Base-by-base conservation (phyloP, 2,329 filamentous ascomycete genomes). In the Cryphonectria naterciae region DNA sequence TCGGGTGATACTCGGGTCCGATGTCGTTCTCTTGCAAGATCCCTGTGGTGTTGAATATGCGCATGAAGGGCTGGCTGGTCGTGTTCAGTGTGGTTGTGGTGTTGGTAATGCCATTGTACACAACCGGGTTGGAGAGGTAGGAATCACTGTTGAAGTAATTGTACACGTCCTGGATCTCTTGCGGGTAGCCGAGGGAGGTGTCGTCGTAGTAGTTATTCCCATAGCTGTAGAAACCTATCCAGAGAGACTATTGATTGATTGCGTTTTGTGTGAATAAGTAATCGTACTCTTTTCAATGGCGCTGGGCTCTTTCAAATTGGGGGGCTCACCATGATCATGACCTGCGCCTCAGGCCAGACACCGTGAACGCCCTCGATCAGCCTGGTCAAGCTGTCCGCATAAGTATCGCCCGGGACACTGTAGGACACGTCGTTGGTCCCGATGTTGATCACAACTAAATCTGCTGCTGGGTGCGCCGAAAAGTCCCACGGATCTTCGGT, bases 11-110 rank as follows among this genome's bases (percentile, higher is more conserved):
- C 73, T 84, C 82, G 8, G 88, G 87, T 2, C 82, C 84, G 71
- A 89, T 87, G 75, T 90, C 88, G 73, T 90, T 89, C 75, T 90
- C 87, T 74, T 89, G 86, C 74, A 91, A 76, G 61, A 90, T 87
- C 0, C 88, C 88, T 13, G 83, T 87, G 0, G 86, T 89, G 75
- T 89, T 87, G 79, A 91, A 90, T 74, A 88, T 88, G 75, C 89
- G 85, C 41, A 90, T 86, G 68, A 88, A 90, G 0, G 83, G 82
- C 70, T 83, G 75, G 52, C 75, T 76, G 17, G 76, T 75, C 32
- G 71, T 76, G 68, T 79, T 73, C 1, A 78, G 77, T 2, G 70
- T 76, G 35, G 76, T 79, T 1, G 78, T 82, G 32, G 76, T 79
- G 67, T 83, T 82, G 25, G 77, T 82, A 39, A 79, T 77, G 15